These are phyloP conservation scores for Aspergillus steynii DNA, from an alignment of 495 filamentous ascomycete genomes.

Conservation along the genomic window DNA sequence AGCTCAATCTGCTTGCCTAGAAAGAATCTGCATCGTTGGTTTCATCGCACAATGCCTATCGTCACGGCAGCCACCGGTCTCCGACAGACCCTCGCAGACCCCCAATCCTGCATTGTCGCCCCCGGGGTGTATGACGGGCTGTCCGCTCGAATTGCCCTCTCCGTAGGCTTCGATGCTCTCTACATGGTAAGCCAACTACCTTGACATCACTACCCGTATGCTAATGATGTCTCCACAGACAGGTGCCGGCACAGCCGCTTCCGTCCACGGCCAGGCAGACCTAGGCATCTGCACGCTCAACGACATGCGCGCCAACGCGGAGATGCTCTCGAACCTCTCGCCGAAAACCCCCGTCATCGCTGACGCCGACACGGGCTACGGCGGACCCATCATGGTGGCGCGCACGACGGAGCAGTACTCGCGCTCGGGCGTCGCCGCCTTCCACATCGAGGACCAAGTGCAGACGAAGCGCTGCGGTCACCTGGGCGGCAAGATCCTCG, in stretches of 20 bases:
- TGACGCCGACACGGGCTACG: conserved; percentile 70
- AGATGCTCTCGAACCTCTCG: conserved; percentile 44
- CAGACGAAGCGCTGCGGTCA: conserved; percentile 68
- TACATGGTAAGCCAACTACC: conserved; percentile 54
- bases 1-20: neutral
- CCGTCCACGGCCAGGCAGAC: conserved; percentile 66
- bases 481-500: conserved; percentile 62
- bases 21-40: neutral
- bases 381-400: conserved; percentile 64
- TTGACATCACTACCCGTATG: neutral
- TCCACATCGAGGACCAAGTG: conserved; percentile 76
- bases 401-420: conserved; percentile 64
- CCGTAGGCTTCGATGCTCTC: conserved; percentile 60
- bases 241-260: conserved; percentile 67
- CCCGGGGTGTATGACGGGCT: conserved; percentile 73
- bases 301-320: conserved; percentile 47
- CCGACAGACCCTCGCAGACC: conserved; percentile 31
- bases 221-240: conserved; percentile 37
- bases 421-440: conserved; percentile 63
- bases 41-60: conserved; percentile 24
- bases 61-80: conserved; percentile 31
- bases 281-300: conserved; percentile 58
- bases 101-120: conserved; percentile 45
- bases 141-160: conserved; percentile 63
- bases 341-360: conserved; percentile 60